Percentiles rank a stretch among this genome's conserved stretches.
These are phyloP conservation scores for Scheffersomyces stambukii DNA, from an alignment of 1,139 yeast genomes.

Conservation along the genomic window DNA sequence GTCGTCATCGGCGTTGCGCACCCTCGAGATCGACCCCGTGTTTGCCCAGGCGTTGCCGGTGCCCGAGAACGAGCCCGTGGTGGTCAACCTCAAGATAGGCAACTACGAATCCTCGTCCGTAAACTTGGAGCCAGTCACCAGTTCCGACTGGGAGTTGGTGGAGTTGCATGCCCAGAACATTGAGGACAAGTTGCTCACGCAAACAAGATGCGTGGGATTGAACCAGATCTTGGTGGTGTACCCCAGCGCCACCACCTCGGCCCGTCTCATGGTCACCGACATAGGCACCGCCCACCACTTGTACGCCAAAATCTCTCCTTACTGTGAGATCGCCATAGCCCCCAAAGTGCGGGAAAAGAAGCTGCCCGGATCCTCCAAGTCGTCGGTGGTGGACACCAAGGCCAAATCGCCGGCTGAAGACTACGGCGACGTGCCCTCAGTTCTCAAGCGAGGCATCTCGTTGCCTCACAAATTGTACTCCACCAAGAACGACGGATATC, in stretches of 20 bases:
- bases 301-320: constrained; percentile 62
- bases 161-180: constrained; percentile 77
- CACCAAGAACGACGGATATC: constrained; percentile 25
- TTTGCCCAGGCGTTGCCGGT: constrained; percentile 48
- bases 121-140: constrained; percentile 70
- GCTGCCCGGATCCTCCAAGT: constrained; percentile 32
- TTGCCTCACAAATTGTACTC: constrained; percentile 45
- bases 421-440: constrained; percentile 28
- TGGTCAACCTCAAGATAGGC: constrained; percentile 38
- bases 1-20: constrained; percentile 28
- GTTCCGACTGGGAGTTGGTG: constrained; percentile 88
- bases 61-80: constrained; percentile 39
- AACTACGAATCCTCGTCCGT: constrained; percentile 55
- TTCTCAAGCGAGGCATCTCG: constrained; percentile 52
- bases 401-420: constrained; percentile 17
- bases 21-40: constrained; percentile 38
- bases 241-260: constrained; percentile 63
- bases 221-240: constrained; percentile 65
- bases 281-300: constrained; percentile 47
- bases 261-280: constrained; percentile 59
- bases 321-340: constrained; percentile 78
- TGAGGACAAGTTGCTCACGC: constrained; percentile 72
- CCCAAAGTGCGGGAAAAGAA: constrained; percentile 57
- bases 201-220: constrained; percentile 69
- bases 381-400: constrained; percentile 19